Conservation (phyloP, 2,329 filamentous ascomycete species). For the Monosporascus sp. region DNA sequence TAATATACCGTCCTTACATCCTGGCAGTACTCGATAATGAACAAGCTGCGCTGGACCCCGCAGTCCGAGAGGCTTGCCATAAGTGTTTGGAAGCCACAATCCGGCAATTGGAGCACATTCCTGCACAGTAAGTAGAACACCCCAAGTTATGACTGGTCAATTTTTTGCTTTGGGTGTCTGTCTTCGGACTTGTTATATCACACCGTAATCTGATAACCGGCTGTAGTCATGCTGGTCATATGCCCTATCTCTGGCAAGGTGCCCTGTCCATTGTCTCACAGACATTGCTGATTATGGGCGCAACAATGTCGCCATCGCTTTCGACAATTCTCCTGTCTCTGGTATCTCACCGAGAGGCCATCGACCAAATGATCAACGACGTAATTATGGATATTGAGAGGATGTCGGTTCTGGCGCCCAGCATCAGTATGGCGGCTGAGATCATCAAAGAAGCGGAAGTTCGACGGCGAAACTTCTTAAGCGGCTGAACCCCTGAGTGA, state of each 20-base stretch:
- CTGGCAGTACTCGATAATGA: slow-evolving; percentile 76
- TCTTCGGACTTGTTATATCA: slow-evolving; percentile 15
- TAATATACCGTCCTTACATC: slow-evolving; percentile 82
- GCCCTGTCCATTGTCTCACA: slow-evolving; percentile 80
- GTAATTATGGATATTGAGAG: slow-evolving; percentile 72
- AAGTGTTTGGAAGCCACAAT: slow-evolving; percentile 79
- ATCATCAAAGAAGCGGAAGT: slow-evolving; percentile 76
- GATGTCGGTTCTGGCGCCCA: slow-evolving; percentile 71
- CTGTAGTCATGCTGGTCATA: slow-evolving; percentile 69
- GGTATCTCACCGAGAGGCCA: slow-evolving; percentile 52
- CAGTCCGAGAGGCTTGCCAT: slow-evolving; percentile 72
- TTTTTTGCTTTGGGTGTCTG: slow-evolving; percentile 12
- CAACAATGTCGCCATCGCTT: slow-evolving; percentile 72
- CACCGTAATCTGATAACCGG: slow-evolving; percentile 32
- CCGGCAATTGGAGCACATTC: slow-evolving; percentile 73
- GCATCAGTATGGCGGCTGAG: slow-evolving; percentile 69
- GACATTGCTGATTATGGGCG: slow-evolving; percentile 77
- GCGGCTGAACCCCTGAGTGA: slow-evolving; percentile 34
- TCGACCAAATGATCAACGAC: slow-evolving; percentile 73
- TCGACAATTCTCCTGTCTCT: slow-evolving; percentile 57
- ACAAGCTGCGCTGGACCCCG: slow-evolving; percentile 63
- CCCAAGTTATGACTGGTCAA: slow-evolving; percentile 7
- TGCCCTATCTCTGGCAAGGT: slow-evolving; percentile 83
- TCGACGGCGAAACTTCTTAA: slow-evolving; percentile 60
- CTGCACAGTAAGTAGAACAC: slow-evolving; percentile 59